Evolutionary conservation across 768 basidiomycete species (phyloP), one percentile per base, ranked within the genome.

Genomic region (Russula earlei): DNA sequence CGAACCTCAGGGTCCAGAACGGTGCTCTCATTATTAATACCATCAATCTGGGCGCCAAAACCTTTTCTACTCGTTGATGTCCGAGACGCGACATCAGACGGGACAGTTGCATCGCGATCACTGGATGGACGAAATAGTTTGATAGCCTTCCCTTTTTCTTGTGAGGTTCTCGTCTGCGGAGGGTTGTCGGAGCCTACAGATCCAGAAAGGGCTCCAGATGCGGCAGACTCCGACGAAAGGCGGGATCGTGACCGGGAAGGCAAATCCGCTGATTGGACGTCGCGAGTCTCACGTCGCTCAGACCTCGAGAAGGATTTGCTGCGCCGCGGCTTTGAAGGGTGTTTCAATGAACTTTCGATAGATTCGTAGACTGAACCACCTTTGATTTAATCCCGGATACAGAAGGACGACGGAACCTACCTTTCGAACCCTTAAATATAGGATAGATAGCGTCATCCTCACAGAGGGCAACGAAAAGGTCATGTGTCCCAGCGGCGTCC

Each of bases 361-460:
- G 74, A 51, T 70, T 71, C 40, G 70, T 74, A 41, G 74, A 72
- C 62, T 77, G 70, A 54, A 69, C 27, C 31, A 62, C 41, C n/a
- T 44, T 49, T 11, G 34, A 31, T 22, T 14, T 25, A n/a, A 42
- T 15, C 19, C n/a, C 31, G 33, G 11, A 48, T 14, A 25, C 31
- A 40, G 22, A 17, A 29, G 34, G 20, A 34, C 36, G 15, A 27
- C 1, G 4, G 27, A 11, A 69, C 77, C 61, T 61, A 90, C 93
- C 87, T 74, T 87, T 81, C 87, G 94, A 88, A 22, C 79, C 76
- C 70, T 83, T 89, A 72, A 94, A 93, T 56, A 88, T 76, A 25
- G 79, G 80, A 71, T 91, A 96, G 46, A 95, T 80, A 46, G 83
- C 75, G 62, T 89, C 84, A 69, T 96, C 94, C 70, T 96, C 94